phyloP scores from a whole-genome alignment of 2,329 filamentous ascomycete species.

The Aspergillus ochraceoroseus region DNA sequence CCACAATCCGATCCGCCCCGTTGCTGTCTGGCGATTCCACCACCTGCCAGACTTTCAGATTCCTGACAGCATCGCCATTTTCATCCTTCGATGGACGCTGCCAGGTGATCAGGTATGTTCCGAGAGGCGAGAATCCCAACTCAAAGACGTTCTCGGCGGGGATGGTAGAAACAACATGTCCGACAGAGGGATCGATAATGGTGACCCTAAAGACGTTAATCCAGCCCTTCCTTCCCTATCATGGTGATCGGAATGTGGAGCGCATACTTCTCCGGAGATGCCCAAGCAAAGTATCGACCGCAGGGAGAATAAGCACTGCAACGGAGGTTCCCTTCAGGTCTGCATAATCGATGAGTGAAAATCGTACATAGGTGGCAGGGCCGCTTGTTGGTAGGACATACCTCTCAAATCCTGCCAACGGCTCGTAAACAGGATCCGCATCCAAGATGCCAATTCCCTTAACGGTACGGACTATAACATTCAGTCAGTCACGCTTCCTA shows the following conservation, averaged over 20 bases:
- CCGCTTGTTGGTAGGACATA: slow-evolving; percentile 25
- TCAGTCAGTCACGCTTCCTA: slow-evolving; percentile 14
- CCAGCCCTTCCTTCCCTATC: slow-evolving; percentile 1
- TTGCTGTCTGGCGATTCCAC: slow-evolving; percentile 59
- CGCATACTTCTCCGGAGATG: slow-evolving; percentile 67
- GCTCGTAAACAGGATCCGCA: slow-evolving; percentile 80
- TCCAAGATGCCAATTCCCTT: slow-evolving; percentile 94
- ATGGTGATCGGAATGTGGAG: not conserved
- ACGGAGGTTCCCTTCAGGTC: slow-evolving; percentile 88
- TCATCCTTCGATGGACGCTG: slow-evolving; percentile 91
- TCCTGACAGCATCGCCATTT: slow-evolving; percentile 87
- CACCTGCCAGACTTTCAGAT: slow-evolving; percentile 92
- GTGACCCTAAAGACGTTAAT: slow-evolving; percentile 56
- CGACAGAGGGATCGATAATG: slow-evolving; percentile 75
- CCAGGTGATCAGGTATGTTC: slow-evolving; percentile 94
- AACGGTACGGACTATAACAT: slow-evolving; percentile 71
- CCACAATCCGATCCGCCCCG: slow-evolving; percentile 68
- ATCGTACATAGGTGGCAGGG: not conserved
- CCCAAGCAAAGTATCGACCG: slow-evolving; percentile 94
- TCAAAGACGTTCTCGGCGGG: slow-evolving; percentile 84
- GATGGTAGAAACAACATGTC: slow-evolving; percentile 68
- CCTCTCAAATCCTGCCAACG: slow-evolving; percentile 70
- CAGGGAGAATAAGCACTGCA: slow-evolving; percentile 95
- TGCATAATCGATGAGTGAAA: slow-evolving; percentile 36
- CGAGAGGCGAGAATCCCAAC: slow-evolving; percentile 85